Evolutionary conservation across 345 rosid genomes (phyloP).

Genomic region (Lumnitzera littorea): DNA sequence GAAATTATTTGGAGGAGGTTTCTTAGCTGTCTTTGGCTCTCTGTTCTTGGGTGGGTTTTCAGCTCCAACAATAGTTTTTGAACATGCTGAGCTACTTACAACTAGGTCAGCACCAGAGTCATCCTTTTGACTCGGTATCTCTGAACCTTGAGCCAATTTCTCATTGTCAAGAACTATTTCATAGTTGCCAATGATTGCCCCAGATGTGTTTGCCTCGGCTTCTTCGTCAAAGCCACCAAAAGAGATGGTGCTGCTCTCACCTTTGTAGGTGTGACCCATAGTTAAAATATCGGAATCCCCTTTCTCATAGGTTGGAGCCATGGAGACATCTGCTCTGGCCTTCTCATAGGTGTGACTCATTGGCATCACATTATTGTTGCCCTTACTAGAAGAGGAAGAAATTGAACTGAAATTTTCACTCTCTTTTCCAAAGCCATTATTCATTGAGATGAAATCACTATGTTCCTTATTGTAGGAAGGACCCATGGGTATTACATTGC

Average conservation of each 20-base stretch:
- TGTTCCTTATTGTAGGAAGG: conserved; percentile 25
- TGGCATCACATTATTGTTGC: conserved; percentile 21
- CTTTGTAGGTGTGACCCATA: conserved; percentile 35
- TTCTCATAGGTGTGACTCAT: conserved; percentile 19
- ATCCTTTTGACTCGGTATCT: conserved; percentile 19
- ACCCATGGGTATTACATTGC: conserved; percentile 26
- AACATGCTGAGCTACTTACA: conserved; percentile 18
- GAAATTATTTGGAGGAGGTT: conserved; percentile 42
- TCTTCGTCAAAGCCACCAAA: conserved; percentile 35
- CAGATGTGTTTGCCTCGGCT: conserved; percentile 31
- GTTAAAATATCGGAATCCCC: conserved; percentile 28
- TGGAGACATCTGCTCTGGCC: conserved; percentile 15
- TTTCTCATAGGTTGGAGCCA: conserved; percentile 24
- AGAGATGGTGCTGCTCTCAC: conserved; percentile 29
- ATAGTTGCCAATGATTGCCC: conserved; percentile 27
- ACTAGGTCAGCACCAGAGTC: conserved; percentile 18
- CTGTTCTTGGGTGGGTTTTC: conserved; percentile 21
- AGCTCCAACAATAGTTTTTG: conserved; percentile 16
- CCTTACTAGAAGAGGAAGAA: conserved; percentile 24
- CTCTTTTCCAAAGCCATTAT: conserved; percentile 20
- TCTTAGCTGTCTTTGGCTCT: conserved; percentile 36
- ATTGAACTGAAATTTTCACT: conserved; percentile 29
- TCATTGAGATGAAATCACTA: conserved; percentile 26
- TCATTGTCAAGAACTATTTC: conserved; percentile 27
- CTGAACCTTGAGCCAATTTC: conserved; percentile 25